Conservation (phyloP, 148 eudicot genomes). For the Polygonum aviculare region DNA sequence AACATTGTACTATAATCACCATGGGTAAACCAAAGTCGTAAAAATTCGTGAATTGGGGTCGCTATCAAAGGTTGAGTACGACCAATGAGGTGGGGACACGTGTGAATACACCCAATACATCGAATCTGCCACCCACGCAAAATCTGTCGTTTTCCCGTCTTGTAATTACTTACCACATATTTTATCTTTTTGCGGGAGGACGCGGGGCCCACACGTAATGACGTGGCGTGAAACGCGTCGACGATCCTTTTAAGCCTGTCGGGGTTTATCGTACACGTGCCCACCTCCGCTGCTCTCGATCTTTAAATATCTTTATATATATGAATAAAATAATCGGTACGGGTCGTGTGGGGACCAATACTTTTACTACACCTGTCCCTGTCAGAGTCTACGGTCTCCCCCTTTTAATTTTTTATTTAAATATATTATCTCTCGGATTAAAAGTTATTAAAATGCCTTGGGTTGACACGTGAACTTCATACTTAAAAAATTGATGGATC, state of each 20-base stretch:
- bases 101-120: background rate
- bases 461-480: background rate
- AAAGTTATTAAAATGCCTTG: background rate
- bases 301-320: background rate
- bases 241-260: background rate
- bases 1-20: no score
- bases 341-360: slow-evolving; percentile 1
- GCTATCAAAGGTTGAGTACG: background rate
- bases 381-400: background rate
- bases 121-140: slow-evolving; percentile 4
- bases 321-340: background rate
- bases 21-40: no score
- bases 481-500: background rate
- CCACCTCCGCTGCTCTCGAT: background rate
- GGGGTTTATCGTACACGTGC: slow-evolving; percentile 2
- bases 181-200: background rate
- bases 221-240: slow-evolving; percentile 6
- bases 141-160: background rate
- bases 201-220: background rate
- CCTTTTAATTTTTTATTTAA: background rate
- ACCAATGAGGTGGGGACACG: background rate
- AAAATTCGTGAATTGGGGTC: background rate
- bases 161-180: background rate
- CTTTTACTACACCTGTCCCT: background rate
- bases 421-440: background rate